Conservation (phyloP, 192 early-diverging fungal species). For the Chytriomyces sp. region DNA sequence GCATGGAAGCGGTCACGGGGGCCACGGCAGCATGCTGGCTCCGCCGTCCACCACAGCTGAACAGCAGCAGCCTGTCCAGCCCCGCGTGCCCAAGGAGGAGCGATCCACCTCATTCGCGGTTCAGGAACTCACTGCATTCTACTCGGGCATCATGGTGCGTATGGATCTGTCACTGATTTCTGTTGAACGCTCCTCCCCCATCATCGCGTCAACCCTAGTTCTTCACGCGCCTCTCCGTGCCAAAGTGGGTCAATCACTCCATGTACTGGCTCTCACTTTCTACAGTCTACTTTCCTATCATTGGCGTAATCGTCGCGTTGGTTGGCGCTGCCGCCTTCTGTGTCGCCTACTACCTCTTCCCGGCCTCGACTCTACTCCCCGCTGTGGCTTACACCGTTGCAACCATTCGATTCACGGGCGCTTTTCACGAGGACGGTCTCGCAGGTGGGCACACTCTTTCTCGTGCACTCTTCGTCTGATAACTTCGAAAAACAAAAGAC, state of each 20-base stretch:
- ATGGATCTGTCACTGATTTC: background rate
- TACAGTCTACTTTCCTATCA: conserved; percentile 32
- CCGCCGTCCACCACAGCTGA: background rate
- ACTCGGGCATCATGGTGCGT: conserved; percentile 27
- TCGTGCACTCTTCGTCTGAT: background rate
- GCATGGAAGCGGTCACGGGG: too few relatives aligned
- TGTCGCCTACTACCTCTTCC: conserved; percentile 24
- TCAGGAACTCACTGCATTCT: conserved; percentile 32
- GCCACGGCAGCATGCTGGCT: too few relatives aligned
- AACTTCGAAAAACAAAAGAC: conserved; percentile 10
- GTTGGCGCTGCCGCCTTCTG: conserved; percentile 22
- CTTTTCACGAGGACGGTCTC: conserved; percentile 39
- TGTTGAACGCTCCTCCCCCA: background rate
- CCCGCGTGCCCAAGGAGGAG: conserved; percentile 9
- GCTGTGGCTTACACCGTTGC: conserved; percentile 25
- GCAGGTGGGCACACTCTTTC: background rate
- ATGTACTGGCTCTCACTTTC: conserved; percentile 38
- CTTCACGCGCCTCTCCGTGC: conserved; percentile 35
- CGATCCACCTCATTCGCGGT: conserved; percentile 13
- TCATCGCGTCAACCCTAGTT: conserved; percentile 17
- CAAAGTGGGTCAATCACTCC: conserved; percentile 34
- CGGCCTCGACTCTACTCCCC: conserved; percentile 11
- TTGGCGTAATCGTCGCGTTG: conserved; percentile 34
- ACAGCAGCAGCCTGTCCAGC: background rate
- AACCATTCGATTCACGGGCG: conserved; percentile 35